Evolutionary conservation across 306 rosid genomes (phyloP), one percentile per base, ranked within the genome.

Genomic region (Sophora flavescens): DNA sequence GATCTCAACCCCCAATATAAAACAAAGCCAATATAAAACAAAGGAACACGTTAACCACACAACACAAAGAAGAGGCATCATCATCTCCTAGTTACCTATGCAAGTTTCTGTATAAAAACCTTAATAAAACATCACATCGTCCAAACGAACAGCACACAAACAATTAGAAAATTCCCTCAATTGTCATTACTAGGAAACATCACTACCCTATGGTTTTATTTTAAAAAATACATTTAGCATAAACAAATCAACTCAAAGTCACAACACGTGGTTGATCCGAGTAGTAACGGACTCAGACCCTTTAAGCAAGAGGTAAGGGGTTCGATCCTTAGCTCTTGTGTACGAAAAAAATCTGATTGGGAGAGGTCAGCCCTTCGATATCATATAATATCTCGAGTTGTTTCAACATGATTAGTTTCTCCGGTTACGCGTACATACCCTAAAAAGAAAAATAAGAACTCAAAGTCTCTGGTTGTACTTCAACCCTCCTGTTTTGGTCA

Each of bases 131-230:
- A 88, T 79, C 89, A 87, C 82, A 86, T 85, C 87, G 53, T 88
- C 96, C 96, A 93, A 93, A 84, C 68, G 15, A 87, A 81, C 96
- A 90, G 91, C 93, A 83, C 93, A 76, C 82, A 53, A 67, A 75
- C 88, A 70, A 77, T 83, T 83, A 81, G 82, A 89, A 89, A 85
- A 89, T 91, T 85, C 98, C 79, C 74, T 83, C 33, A 7, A n/a
- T 87, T 89, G 97, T 91, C 96, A 63, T 74, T 71, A 85, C 60
- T 72, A 11, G 13, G 32, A 39, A 67, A 62, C 71, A 63, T 66
- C 74, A 66, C 78, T 70, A 22, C 86, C 85, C 74, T 38, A 32
- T 77, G 47, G 72, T 41, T 47, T 63, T 83, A 76, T 79, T 85
- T 76, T 74, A 74, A 67, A 54, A 44, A 39, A 4, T 47, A 12